Evolutionary conservation across 805 yeast genomes (phyloP).

Genomic region (Zygoascus bituminiphila): DNA sequence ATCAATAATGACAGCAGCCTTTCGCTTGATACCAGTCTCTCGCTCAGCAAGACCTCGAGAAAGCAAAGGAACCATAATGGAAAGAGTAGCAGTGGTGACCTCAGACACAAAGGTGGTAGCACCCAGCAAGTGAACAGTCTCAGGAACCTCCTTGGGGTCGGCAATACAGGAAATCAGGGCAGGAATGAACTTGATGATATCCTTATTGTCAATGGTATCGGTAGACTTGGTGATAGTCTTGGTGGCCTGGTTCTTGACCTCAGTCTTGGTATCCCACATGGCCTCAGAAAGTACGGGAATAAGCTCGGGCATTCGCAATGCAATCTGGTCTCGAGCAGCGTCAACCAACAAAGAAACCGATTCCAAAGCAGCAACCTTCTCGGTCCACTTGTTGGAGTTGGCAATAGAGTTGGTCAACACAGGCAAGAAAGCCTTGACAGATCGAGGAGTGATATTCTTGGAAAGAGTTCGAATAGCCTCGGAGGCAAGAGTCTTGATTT

Average conservation of each 20-base stretch:
- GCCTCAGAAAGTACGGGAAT: slow-evolving; percentile 98
- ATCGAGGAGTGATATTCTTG: slow-evolving; percentile 78
- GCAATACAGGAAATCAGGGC: slow-evolving; percentile 95
- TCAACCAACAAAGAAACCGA: slow-evolving; percentile 84
- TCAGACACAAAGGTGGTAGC: slow-evolving; percentile 99
- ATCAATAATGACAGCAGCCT: slow-evolving; percentile 98
- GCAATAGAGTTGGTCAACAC: slow-evolving; percentile 60
- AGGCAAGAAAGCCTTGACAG: slow-evolving; percentile 87
- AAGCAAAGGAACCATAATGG: slow-evolving; percentile 98
- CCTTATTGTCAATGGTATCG: slow-evolving; percentile 98
- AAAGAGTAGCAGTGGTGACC: slow-evolving; percentile 98
- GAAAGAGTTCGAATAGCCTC: slow-evolving; percentile 72
- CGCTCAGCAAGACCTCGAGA: slow-evolving; percentile 99
- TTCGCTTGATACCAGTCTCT: slow-evolving; percentile 99
- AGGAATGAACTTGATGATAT: slow-evolving; percentile 98
- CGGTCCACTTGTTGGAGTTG: slow-evolving; percentile 85
- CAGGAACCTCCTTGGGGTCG: slow-evolving; percentile 94
- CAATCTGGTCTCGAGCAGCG: slow-evolving; percentile 90
- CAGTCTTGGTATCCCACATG: slow-evolving; percentile 99
- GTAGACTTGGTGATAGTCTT: slow-evolving; percentile 93
- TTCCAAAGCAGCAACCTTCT: slow-evolving; percentile 84
- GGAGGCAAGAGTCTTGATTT: slow-evolving; percentile 63
- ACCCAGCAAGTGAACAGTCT: slow-evolving; percentile 97
- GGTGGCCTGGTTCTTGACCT: slow-evolving; percentile 94
- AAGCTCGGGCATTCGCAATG: slow-evolving; percentile 98